A percentile compares a stretch with the other conserved stretches of the same genome.
Conservation (phyloP, 2,329 filamentous ascomycete species). For the Seiridium unicorne region DNA sequence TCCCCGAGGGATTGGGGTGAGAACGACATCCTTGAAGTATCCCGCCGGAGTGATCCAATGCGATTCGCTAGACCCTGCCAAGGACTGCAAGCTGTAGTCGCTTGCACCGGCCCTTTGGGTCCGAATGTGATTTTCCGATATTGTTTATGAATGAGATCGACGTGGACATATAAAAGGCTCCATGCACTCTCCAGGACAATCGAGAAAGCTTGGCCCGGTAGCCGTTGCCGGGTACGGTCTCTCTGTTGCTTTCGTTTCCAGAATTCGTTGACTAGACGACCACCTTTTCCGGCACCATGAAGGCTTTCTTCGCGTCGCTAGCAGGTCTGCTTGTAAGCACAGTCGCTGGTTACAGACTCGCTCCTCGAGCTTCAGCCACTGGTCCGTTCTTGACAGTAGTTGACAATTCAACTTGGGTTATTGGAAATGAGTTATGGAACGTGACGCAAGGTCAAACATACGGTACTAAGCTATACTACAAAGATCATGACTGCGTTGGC, state of each 20-base stretch:
- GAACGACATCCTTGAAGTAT: background rate
- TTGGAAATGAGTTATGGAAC: slow-evolving; percentile 30
- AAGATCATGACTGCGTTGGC: slow-evolving; percentile 27
- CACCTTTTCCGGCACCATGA: background rate
- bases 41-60: background rate
- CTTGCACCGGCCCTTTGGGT: background rate
- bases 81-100: background rate
- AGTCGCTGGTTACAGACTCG: background rate
- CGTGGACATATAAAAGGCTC: background rate
- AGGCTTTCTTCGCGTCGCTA: slow-evolving; percentile 1
- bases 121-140: background rate
- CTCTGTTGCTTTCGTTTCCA: background rate
- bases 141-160: background rate
- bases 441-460: slow-evolving; percentile 25
- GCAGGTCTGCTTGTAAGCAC: slow-evolving; percentile 2
- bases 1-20: background rate
- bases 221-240: background rate
- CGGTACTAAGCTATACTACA: slow-evolving; percentile 25
- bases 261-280: background rate
- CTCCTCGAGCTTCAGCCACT: background rate
- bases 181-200: background rate
- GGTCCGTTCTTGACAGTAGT: slow-evolving; percentile 25
- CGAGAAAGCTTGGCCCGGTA: background rate
- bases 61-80: background rate
- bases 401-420: slow-evolving; percentile 25